Base-by-base conservation (phyloP, 345 rosid genomes). In the Moricandia arvensis region DNA sequence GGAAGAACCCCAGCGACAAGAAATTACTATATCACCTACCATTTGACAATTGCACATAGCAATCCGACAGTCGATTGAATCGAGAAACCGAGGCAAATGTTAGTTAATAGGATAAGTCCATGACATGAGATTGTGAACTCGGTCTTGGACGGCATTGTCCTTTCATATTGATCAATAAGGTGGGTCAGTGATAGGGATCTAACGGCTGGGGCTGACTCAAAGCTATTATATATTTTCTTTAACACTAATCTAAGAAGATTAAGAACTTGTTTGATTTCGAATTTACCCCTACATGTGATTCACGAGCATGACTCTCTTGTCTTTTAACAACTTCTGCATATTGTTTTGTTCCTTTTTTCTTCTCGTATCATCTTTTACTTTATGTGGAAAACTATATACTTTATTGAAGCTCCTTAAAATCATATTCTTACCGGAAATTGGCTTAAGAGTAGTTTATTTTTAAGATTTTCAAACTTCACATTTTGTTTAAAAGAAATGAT, bases 171-270 rank as follows among this genome's bases (percentile, higher is more conserved):
- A 57, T 76, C 34, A 49, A 61, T 35, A 75, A 41, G 63, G 27
- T 69, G 4, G 51, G 60, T 55, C 66, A 63, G 15, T 45, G 11
- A 21, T 21, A 21, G 24, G 24, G 24, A 77, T 77, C 72, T 38
- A 71, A 77, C 72, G 80, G 76, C 34, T 77, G 67, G 72, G 72
- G 66, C 65, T 16, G 53, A 59, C 68, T 71, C 62, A 58, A n/a
- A 64, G 9, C 5, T 63, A 9, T 18, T 13, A 38, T 34, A 37
- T 17, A 15, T 15, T 34, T 63, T 76, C 9, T 10, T 31, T 29
- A 38, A 29, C 10, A n/a, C 63, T 15, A 59, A 59, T 60, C 47
- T 17, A 29, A 11, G 21, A 71, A 35, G 66, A 34, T 29, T 8
- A 53, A 27, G 55, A 55, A 53, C 12, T 53, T 21, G 31, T 55